Conservation (phyloP, 768 basidiomycete genomes). For the Pleurotus cornucopiae region DNA sequence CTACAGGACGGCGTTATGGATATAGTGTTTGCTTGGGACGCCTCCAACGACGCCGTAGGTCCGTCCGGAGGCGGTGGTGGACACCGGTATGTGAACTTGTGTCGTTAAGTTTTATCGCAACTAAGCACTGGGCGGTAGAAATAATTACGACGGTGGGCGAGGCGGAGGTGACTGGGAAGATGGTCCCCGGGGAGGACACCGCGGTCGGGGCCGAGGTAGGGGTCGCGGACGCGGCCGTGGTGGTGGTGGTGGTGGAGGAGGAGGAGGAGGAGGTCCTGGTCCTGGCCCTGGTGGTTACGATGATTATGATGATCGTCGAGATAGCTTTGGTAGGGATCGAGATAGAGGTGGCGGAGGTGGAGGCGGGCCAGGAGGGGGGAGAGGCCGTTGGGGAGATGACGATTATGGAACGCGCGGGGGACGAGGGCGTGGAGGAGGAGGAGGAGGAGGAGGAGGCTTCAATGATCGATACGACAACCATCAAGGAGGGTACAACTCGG, state of each 20-base stretch:
- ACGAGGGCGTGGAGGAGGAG: constrained; percentile 16
- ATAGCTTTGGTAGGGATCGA: constrained; percentile 43
- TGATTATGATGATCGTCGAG: constrained; percentile 45
- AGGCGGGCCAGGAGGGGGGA: constrained; percentile 19
- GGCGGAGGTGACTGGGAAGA: constrained; percentile 50
- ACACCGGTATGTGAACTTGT: constrained; percentile 28
- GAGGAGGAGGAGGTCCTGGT: constrained; percentile 35
- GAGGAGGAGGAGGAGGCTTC: constrained; percentile 26
- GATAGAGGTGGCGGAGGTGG: constrained; percentile 33
- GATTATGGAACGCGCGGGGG: constrained; percentile 31
- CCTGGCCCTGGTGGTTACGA: constrained; percentile 33
- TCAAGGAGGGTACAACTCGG: constrained; percentile 22
- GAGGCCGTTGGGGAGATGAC: constrained; percentile 35
- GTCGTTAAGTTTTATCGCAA: constrained; percentile 7
- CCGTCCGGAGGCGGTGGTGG: constrained; percentile 27
- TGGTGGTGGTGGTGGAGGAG: constrained; percentile 32
- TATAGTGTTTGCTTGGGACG: constrained; percentile 82
- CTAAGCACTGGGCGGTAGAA: constrained; percentile 17
- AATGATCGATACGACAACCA: constrained; percentile 41
- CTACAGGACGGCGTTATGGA: constrained; percentile 87
- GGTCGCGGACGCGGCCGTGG: constrained; percentile 39
- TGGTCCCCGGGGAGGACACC: constrained; percentile 38
- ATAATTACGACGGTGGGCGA: constrained; percentile 33
- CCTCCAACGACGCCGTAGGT: constrained; percentile 44
- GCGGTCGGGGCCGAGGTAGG: constrained; percentile 34